A percentile compares a stretch with the other conserved stretches of the same genome.
These are phyloP conservation scores for Pyracantha coccinea DNA, from an alignment of 331 rosid genomes.

Conservation along the genomic window DNA sequence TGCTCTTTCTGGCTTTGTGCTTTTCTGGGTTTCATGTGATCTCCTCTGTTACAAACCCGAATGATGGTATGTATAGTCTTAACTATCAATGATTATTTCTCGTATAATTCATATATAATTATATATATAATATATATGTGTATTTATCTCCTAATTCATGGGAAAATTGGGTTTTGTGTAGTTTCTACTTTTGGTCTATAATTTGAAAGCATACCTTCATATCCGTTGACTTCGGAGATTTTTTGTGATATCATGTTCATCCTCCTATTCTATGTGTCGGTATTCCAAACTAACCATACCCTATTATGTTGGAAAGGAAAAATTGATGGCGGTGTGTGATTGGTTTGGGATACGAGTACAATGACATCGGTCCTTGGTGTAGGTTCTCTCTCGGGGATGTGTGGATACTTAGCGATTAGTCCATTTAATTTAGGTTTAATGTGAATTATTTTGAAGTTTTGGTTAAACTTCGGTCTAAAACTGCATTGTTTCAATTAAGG, in stretches of 20 bases:
- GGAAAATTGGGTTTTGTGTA: neutral
- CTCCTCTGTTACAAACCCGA: constrained; percentile 40
- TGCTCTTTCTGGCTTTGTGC: constrained; percentile 43
- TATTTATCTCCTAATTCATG: neutral
- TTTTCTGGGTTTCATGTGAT: constrained; percentile 28
- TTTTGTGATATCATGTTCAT: neutral
- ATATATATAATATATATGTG: neutral
- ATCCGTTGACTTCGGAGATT: neutral
- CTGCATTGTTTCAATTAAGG: neutral
- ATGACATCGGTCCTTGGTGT: no score
- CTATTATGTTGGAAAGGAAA: no score
- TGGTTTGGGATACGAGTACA: no score
- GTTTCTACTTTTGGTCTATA: neutral
- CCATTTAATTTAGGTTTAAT: neutral
- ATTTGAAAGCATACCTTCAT: neutral
- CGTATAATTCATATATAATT: no score
- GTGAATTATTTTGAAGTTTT: neutral
- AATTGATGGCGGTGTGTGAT: no score
- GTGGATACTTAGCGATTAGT: neutral
- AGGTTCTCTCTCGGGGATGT: neutral
- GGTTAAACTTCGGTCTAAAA: neutral
- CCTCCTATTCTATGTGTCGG: neutral
- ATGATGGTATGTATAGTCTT: constrained; percentile 41
- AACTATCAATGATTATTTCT: neutral
- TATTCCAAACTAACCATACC: no score